These are phyloP conservation scores for Ascochyta pisi DNA, from an alignment of 2,329 filamentous ascomycete species.

Conservation along the genomic window DNA sequence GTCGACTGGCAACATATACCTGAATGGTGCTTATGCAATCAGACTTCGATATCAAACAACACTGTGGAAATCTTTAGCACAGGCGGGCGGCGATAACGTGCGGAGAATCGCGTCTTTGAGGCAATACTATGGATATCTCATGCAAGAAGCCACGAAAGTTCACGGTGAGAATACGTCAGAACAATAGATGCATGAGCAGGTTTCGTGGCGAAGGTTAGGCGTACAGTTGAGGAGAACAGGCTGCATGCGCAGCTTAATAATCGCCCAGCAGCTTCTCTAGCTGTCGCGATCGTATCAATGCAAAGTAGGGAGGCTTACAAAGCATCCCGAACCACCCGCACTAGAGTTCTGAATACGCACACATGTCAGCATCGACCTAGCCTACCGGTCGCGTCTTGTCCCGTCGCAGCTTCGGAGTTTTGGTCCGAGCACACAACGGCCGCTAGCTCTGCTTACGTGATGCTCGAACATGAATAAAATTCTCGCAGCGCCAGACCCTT, in stretches of 20 bases:
- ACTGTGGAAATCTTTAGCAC: conserved; percentile 8
- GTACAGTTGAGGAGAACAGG: background rate
- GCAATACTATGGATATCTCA: background rate
- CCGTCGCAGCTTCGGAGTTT: background rate
- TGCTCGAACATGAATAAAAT: conserved; percentile 26
- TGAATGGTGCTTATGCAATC: conserved; percentile 14
- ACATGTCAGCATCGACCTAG: background rate
- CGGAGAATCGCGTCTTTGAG: conserved; percentile 6
- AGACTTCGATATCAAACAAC: background rate
- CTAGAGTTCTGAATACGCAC: background rate
- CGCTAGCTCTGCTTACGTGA: conserved; percentile 11
- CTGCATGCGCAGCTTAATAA: background rate
- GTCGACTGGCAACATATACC: background rate
- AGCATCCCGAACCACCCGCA: no score
- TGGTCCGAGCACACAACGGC: conserved; percentile 9
- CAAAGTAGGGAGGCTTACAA: no score
- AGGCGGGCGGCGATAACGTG: conserved; percentile 11
- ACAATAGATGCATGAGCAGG: background rate
- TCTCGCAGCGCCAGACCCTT: conserved; percentile 19
- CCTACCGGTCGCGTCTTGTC: background rate
- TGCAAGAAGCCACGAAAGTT: background rate
- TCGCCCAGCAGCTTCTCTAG: no score
- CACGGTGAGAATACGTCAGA: background rate
- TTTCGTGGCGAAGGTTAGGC: background rate
- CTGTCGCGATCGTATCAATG: no score